Evolutionary conservation across 2,329 filamentous ascomycete genomes (phyloP).

Genomic region (Drechmeria coniospora): DNA sequence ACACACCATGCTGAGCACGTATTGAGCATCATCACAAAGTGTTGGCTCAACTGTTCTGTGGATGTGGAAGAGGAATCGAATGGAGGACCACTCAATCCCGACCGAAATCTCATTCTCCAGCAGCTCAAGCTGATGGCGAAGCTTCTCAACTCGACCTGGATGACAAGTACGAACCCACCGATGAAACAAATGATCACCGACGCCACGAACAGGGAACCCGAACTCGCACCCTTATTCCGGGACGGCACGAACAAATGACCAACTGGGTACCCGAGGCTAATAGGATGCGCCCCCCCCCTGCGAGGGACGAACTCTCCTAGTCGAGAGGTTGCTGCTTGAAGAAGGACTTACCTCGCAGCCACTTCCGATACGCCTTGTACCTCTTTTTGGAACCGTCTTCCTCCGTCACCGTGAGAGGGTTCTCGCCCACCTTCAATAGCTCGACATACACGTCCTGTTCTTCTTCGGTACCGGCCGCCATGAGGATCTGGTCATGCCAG

Average conservation of each 20-base stretch:
- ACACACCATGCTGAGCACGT: conserved; percentile 46
- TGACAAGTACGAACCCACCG: conserved; percentile 3
- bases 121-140: too few relatives aligned
- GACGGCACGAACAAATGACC: neutral
- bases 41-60: conserved; percentile 48
- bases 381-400: conserved; percentile 84
- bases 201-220: conserved; percentile 11
- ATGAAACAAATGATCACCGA: conserved; percentile 6
- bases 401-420: conserved; percentile 73
- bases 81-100: too few relatives aligned
- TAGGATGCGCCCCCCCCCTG: neutral
- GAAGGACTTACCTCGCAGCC: conserved; percentile 84
- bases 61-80: conserved; percentile 19
- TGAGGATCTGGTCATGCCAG: conserved; percentile 44
- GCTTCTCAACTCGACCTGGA: conserved; percentile 11
- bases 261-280: neutral
- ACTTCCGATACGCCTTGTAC: conserved; percentile 93
- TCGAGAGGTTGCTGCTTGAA: conserved; percentile 76
- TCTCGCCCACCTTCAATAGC: conserved; percentile 60
- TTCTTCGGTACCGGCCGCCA: conserved; percentile 32
- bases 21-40: conserved; percentile 43
- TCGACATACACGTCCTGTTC: conserved; percentile 50
- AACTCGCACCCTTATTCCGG: conserved; percentile 15
- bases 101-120: too few relatives aligned
- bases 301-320: conserved; percentile 9